Evolutionary conservation across 106 monocot species (phyloP).

Genomic region (Amphibolis antarctica): DNA sequence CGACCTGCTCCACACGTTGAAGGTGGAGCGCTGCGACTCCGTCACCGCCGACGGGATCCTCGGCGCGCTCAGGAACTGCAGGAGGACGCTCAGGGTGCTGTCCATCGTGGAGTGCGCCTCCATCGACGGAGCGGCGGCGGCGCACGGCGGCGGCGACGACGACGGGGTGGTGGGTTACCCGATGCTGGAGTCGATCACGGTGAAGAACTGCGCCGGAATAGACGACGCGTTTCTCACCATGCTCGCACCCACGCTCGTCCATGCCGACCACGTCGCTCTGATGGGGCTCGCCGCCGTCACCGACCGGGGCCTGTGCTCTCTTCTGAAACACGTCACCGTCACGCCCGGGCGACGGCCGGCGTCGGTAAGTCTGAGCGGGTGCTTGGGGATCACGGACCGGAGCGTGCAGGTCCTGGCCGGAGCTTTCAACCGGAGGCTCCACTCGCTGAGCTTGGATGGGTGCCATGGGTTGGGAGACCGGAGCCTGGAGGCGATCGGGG

Average conservation of each 20-base stretch:
- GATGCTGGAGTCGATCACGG: slow-evolving; percentile 1
- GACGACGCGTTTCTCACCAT: slow-evolving; percentile 5
- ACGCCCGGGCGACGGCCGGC: no score
- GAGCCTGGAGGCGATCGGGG: slow-evolving; percentile 7
- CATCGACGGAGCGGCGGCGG: background rate
- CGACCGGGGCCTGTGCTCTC: slow-evolving; percentile 7
- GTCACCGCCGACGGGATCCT: slow-evolving; percentile 8
- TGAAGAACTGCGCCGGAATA: slow-evolving; percentile 13
- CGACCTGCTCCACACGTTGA: slow-evolving; percentile 3
- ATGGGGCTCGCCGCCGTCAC: slow-evolving; percentile 14
- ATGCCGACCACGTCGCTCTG: slow-evolving; percentile 1
- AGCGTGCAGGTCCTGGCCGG: slow-evolving; percentile 5
- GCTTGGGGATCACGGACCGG: slow-evolving; percentile 13
- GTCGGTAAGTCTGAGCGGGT: slow-evolving; percentile 12
- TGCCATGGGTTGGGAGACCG: slow-evolving; percentile 16
- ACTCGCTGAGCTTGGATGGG: slow-evolving; percentile 8
- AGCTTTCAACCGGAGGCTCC: background rate
- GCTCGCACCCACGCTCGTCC: background rate
- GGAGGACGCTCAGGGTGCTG: slow-evolving; percentile 7
- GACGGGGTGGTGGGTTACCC: background rate
- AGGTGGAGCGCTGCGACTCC: slow-evolving; percentile 10
- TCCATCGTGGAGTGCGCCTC: slow-evolving; percentile 7
- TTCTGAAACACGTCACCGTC: background rate
- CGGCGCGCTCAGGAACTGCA: slow-evolving; percentile 3
- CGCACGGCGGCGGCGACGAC: background rate